Evolutionary conservation across 2,329 filamentous ascomycete species (phyloP), one percentile per base, ranked within the genome.

Genomic region (Alternaria panax): DNA sequence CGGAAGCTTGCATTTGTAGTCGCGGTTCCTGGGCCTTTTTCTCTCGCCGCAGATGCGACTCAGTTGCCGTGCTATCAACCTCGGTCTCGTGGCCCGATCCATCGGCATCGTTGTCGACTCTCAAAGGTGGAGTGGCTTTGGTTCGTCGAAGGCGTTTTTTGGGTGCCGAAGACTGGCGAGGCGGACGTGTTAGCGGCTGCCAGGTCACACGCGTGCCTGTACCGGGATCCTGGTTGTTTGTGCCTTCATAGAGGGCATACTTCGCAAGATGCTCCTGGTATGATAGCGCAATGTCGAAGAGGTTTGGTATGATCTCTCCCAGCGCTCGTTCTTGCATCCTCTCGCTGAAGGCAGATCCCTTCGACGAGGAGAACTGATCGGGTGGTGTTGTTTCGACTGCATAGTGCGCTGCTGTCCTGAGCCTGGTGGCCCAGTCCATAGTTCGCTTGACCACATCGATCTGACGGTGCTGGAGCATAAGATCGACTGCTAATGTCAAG

Each of bases 201-300:
- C 73, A 76, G 5, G 64, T 69, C 25, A 70, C 57, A 16, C 63
- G 40, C 42, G 63, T 71, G 18, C 74, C 73, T 18, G 52, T 59
- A 3, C 60, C 63, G 14, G 64, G 62, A 27, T 74, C 68, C 7
- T 45, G 41, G 14, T 67, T 62, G 11, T 60, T 67, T 14, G 54
- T 60, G 9, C 65, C 69, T 50, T 75, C 69, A 25, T 64, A 73
- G 1, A 75, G 64, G 7, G 60, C 47, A 42, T 73, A 66, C 40
- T 65, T 63, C 16, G 63, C 64, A 12, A 75, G 32, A 54, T 75
- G 69, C 32, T 75, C 73, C 57, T 77, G 73, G 45, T 72, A 67
- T 1, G 63, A 55, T 41, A 70, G 66, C 1, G 72, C 71, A n/a
- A 67, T 57, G 8, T 73, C 69, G 30, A 76, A 75, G 2, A 77